Percentiles rank a stretch among this genome's conserved stretches.
Evolutionary conservation across 129 eudicot genomes (phyloP).

Genomic region (Heracleum sosnowskyi): DNA sequence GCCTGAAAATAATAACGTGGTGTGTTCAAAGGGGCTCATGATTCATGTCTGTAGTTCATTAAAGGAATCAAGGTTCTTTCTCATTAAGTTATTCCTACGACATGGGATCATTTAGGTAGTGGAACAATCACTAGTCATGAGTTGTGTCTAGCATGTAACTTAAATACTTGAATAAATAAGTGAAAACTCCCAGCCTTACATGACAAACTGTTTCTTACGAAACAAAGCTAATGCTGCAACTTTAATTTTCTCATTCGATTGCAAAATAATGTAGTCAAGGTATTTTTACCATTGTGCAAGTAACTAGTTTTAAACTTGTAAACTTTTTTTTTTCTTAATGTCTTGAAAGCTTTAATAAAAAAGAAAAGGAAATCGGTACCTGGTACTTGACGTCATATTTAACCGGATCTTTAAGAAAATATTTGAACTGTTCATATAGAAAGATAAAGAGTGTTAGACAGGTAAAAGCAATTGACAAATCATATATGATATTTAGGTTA

Average conservation of each 20-base stretch:
- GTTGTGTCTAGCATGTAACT: background rate
- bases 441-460: conserved; percentile 5
- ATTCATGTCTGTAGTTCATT: background rate
- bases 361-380: conserved; percentile 36
- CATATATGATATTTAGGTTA: background rate
- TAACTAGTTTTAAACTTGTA: background rate
- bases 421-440: conserved; percentile 66
- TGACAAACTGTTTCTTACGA: background rate
- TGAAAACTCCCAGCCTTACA: background rate
- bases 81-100: background rate
- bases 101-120: background rate
- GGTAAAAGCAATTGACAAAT: background rate
- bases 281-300: background rate
- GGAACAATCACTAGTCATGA: background rate
- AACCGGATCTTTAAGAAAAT: conserved; percentile 91
- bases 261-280: background rate
- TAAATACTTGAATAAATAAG: background rate
- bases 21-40: background rate
- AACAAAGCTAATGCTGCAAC: background rate
- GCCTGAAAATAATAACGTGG: conserved; percentile 46
- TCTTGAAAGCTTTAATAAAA: background rate
- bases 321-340: too few species aligned
- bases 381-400: conserved; percentile 96
- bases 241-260: background rate
- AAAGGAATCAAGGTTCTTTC: background rate